Evolutionary conservation across 2,329 filamentous ascomycete species (phyloP), one percentile per base, ranked within the genome.

Genomic region (Epichloe amarillans): DNA sequence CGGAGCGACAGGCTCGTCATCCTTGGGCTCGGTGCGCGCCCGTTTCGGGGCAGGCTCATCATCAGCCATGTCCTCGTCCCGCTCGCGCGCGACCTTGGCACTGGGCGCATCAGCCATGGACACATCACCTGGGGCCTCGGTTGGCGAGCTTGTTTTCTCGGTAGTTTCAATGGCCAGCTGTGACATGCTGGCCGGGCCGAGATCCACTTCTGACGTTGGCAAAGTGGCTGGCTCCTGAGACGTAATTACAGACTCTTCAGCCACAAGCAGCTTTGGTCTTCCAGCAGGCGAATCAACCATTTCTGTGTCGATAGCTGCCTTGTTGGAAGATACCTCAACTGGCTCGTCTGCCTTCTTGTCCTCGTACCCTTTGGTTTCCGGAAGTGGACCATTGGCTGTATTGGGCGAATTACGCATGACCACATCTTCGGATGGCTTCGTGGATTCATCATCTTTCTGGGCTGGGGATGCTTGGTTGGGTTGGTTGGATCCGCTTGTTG

Each of bases 11-110:
- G 53, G 39, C 46, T 68, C 65, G 35, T 72, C 69, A 1, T 69
- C 68, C 42, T 74, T 70, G 12, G 72, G 72, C 15, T 86, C 84
- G 0, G 87, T 85, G 68, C 83, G 91, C 38, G 86, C 80, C 26
- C 90, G 83, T 72, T 96, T 96, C 1, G 88, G 79, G 15, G 79
- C 79, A 49, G 84, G 88, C 56, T 88, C 79, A 11, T 87, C 79
- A 11, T 44, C 42, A 14, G 70, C 70, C 1, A 72, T 71, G 56
- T 95, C 88, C 4, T 88, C 83, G 52, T 95, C 88, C 14, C 90
- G 83, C 57, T 83, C 84, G 11, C 88, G 82, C 1, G 87, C 75
- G 12, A 84, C 62, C 67, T 90, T 91, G 37, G 70, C 68, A 2
- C 71, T 69, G 0, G 75, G 71, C 1, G 69, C 76, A 55, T 81